Evolutionary conservation across 2,329 filamentous ascomycete species (phyloP).

Genomic region (Zasmidium angulare): DNA sequence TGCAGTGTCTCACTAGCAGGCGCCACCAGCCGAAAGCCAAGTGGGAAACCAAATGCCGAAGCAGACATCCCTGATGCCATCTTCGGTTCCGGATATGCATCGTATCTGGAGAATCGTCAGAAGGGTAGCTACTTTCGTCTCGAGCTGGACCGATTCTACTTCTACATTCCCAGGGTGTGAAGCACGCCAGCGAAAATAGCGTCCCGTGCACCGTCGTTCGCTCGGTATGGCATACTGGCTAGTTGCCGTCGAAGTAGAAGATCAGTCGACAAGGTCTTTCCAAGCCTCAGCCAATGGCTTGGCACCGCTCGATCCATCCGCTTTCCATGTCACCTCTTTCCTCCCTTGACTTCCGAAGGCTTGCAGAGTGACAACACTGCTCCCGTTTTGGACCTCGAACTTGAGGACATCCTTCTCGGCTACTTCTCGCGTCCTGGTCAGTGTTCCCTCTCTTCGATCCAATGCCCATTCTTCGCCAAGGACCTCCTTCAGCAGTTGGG

Average conservation of each 20-base stretch:
- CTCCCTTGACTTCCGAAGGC: neutral
- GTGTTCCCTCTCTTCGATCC: slow-evolving; percentile 22
- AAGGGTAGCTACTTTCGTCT: neutral
- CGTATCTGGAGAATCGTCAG: neutral
- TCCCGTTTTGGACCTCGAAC: slow-evolving; percentile 2
- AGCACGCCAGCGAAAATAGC: no score
- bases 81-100: neutral
- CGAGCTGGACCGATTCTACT: neutral
- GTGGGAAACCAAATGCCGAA: neutral
- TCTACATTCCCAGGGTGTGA: neutral
- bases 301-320: neutral
- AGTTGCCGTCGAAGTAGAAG: neutral
- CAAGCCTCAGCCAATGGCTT: slow-evolving; percentile 1
- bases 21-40: neutral
- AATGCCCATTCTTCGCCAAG: slow-evolving; percentile 22
- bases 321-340: neutral
- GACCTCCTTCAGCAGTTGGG: slow-evolving; percentile 7
- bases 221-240: neutral
- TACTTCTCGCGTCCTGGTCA: slow-evolving; percentile 12
- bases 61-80: neutral
- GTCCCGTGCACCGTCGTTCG: no score
- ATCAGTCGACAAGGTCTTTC: neutral
- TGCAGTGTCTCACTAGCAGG: neutral
- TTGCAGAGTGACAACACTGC: neutral
- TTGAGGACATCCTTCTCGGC: slow-evolving; percentile 2